phyloP scores from a whole-genome alignment of 1,284 basidiomycete genomes.

The Meripilus lineatus region DNA sequence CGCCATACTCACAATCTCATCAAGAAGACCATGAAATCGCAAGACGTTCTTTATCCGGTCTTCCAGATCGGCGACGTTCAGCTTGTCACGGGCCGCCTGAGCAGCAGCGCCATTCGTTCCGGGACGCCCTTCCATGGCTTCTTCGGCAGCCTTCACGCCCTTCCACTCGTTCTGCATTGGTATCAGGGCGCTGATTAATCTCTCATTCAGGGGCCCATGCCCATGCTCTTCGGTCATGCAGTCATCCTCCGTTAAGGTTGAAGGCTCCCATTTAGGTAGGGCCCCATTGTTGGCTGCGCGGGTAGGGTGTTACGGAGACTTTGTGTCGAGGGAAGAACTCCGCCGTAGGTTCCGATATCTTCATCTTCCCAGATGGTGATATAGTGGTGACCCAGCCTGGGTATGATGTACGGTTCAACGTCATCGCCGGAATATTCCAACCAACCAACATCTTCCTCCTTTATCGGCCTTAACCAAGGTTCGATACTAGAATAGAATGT shows the following conservation, averaged over 20 bases:
- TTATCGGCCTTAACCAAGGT: conserved; percentile 79
- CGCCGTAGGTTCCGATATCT: conserved; percentile 56
- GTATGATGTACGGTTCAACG: conserved; percentile 80
- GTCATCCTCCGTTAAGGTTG: conserved; percentile 61
- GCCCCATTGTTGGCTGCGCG: conserved; percentile 34
- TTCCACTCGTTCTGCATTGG: conserved; percentile 69
- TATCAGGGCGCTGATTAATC: conserved; percentile 75
- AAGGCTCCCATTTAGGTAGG: conserved; percentile 67
- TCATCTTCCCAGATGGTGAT: conserved; percentile 90
- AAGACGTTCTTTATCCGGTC: conserved; percentile 66
- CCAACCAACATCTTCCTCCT: conserved; percentile 90
- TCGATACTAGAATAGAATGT: conserved; percentile 86
- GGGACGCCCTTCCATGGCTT: conserved; percentile 76
- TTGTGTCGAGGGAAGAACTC: conserved; percentile 36
- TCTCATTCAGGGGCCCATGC: conserved; percentile 75
- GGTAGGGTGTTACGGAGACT: conserved; percentile 27
- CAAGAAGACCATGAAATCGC: conserved; percentile 62
- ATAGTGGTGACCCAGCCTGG: conserved; percentile 86
- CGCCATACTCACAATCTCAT: conserved; percentile 49
- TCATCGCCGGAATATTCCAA: conserved; percentile 87
- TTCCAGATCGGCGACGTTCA: conserved; percentile 70
- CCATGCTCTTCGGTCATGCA: conserved; percentile 65
- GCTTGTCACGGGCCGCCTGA: conserved; percentile 63
- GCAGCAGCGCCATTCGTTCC: conserved; percentile 70
- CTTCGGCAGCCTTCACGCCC: conserved; percentile 72